Conservation (phyloP, 2,329 filamentous ascomycete genomes). For the Rhinocladiella similis region DNA sequence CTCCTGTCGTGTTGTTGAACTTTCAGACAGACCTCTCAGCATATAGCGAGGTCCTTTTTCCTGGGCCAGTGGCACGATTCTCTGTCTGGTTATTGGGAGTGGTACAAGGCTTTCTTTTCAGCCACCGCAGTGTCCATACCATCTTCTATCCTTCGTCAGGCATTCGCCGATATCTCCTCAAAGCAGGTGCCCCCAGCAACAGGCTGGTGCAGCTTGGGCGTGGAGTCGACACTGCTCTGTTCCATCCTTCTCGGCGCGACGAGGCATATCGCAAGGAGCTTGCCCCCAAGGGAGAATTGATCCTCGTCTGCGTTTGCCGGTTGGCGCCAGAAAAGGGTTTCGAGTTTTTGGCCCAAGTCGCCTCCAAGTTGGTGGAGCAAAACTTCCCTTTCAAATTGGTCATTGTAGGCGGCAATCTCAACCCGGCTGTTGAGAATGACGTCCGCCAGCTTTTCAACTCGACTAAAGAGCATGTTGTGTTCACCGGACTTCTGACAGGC, state of each 20-base stretch:
- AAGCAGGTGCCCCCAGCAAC: constrained; percentile 54
- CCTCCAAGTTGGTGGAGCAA: constrained; percentile 52
- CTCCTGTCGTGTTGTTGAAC: constrained; percentile 64
- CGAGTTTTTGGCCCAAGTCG: constrained; percentile 62
- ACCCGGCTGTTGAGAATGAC: constrained; percentile 61
- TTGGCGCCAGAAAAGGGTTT: constrained; percentile 72
- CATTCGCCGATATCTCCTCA: constrained; percentile 61
- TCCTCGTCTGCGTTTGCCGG: constrained; percentile 66
- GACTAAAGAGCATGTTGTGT: constrained; percentile 60
- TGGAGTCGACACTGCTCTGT: constrained; percentile 65
- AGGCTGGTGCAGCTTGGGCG: constrained; percentile 64
- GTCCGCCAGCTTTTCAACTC: constrained; percentile 61
- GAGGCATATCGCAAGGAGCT: constrained; percentile 54
- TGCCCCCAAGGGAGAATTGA: constrained; percentile 62
- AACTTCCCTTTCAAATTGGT: constrained; percentile 63
- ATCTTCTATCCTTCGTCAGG: constrained; percentile 69
- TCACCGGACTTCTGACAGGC: constrained; percentile 65
- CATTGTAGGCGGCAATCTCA: constrained; percentile 68
- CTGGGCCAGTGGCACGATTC: constrained; percentile 59
- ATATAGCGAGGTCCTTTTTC: constrained; percentile 70
- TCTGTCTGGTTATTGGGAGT: constrained; percentile 63
- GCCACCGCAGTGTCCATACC: constrained; percentile 60
- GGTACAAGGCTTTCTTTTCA: constrained; percentile 68
- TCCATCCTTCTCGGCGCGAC: constrained; percentile 56
- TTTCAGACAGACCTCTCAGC: constrained; percentile 72